Percentiles rank a stretch among this genome's conserved stretches.
Evolutionary conservation across 2,329 filamentous ascomycete species (phyloP).

Genomic region (Aspergillus niger): DNA sequence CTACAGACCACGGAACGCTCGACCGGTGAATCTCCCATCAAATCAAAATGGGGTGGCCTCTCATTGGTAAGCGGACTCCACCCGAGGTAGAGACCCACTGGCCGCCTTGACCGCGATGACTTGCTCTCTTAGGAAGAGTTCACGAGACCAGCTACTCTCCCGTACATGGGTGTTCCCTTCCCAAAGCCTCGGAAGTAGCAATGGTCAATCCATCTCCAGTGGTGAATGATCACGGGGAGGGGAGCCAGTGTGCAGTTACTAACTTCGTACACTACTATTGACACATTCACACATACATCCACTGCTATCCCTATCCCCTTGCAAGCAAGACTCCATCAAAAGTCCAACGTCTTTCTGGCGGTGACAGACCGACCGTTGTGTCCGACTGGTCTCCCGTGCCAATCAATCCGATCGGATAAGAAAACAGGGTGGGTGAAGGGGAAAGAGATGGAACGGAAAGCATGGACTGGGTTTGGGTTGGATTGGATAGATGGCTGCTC

Average conservation of each 20-base stretch:
- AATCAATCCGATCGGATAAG: constrained; percentile 10
- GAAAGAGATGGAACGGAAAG: background rate
- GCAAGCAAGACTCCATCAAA: background rate
- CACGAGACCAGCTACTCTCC: constrained; percentile 15
- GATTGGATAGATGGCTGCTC: constrained; percentile 2
- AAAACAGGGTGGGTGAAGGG: background rate
- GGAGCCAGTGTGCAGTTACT: too few relatives aligned
- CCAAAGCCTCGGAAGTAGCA: background rate
- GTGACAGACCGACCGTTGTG: constrained; percentile 8
- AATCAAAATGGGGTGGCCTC: constrained; percentile 12
- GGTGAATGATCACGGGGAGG: background rate
- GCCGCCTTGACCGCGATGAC: background rate
- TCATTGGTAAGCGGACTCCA: constrained; percentile 18
- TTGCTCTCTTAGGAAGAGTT: constrained; percentile 23
- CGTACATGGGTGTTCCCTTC: background rate
- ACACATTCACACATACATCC: too few relatives aligned
- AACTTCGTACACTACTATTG: too few relatives aligned
- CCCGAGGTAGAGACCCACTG: constrained; percentile 11
- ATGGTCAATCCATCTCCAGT: too few relatives aligned
- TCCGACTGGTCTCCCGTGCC: constrained; percentile 2
- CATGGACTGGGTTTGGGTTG: background rate
- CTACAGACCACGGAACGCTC: constrained; percentile 8
- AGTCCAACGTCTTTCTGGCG: constrained; percentile 3
- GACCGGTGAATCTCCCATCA: constrained; percentile 10
- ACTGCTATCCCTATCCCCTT: background rate